A percentile compares a stretch with the other conserved stretches of the same genome.
phyloP scores from a whole-genome alignment of 306 rosid genomes.

The Cicer bijugum region DNA sequence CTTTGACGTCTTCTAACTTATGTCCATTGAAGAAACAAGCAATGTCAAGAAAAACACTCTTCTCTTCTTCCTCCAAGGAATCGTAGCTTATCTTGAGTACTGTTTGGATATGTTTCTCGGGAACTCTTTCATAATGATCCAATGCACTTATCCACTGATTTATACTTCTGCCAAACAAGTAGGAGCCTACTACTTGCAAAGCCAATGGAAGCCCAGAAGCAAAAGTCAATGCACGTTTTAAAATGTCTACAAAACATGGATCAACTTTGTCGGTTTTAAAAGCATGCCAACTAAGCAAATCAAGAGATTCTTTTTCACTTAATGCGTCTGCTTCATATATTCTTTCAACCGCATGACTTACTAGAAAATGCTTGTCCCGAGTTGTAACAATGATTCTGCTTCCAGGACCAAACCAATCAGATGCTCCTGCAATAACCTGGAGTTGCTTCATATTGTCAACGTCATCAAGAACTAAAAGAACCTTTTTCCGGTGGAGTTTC shows the following conservation, averaged over 20 bases:
- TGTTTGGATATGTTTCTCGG: neutral
- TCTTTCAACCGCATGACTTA: neutral
- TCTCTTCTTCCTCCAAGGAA: neutral
- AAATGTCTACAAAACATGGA: neutral
- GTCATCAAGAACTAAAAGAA: neutral
- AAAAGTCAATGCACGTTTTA: neutral
- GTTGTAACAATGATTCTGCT: constrained; percentile 12
- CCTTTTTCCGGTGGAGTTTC: neutral
- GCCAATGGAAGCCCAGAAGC: constrained; percentile 4
- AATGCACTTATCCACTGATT: neutral
- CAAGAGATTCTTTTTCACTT: neutral
- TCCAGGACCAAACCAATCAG: neutral
- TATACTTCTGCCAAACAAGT: neutral
- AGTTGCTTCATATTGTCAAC: neutral
- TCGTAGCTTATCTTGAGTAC: neutral
- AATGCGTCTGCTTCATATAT: neutral
- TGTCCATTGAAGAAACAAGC: constrained; percentile 27
- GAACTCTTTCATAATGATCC: neutral
- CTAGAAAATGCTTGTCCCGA: neutral
- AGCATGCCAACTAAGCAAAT: neutral
- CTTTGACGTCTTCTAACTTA: neutral
- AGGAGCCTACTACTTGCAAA: constrained; percentile 10
- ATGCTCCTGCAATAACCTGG: neutral
- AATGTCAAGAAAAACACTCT: neutral
- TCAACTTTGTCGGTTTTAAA: constrained; percentile 4